Evolutionary conservation across 2,329 filamentous ascomycete genomes (phyloP), one percentile per base, ranked within the genome.

Genomic region (Teratosphaeria destructans): DNA sequence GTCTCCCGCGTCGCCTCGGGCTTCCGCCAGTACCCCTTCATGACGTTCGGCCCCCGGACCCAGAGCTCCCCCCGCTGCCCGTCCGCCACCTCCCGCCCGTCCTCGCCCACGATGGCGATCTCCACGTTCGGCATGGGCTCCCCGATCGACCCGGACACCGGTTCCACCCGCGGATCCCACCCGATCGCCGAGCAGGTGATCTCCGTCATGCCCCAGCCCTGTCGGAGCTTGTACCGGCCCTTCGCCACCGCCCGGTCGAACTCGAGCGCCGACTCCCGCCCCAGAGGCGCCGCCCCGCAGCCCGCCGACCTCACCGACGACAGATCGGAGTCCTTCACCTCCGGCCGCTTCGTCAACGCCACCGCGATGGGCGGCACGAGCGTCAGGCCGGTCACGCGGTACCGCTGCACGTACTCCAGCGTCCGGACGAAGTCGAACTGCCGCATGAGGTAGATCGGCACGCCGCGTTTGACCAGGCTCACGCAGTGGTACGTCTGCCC

Each of bases 141-240:
- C 56, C 87, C 89, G 1, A 92, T 88, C 2, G 66, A 78, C 66
- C 72, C 73, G 34, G 76, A 75, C 2, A 69, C 63, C 3, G 73
- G 74, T 5, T 82, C 71, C 3, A 55, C 56, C 1, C 68, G 75
- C 0, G 85, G 82, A 63, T 88, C 79, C 81, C 85, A 91, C 6
- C 79, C 79, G 12, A 88, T 79, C 19, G 82, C 78, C 0, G 86
- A 84, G 71, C 89, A 93, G 0, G 89, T 94, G 2, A 78, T 74
- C 69, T 94, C 90, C 1, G 90, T 94, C 90, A 95, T 93, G 5
- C 90, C 90, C 87, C 89, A 95, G 3, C 89, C 90, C 54, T 70
- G 89, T 69, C 80, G 81, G 32, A 85, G 69, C 64, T 81, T 80
- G 27, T 84, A 72, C 26, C 72, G 68, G 14, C 77, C 75, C 1